Conservation (phyloP, 495 filamentous ascomycete species). For the Annulohypoxylon stygium region DNA sequence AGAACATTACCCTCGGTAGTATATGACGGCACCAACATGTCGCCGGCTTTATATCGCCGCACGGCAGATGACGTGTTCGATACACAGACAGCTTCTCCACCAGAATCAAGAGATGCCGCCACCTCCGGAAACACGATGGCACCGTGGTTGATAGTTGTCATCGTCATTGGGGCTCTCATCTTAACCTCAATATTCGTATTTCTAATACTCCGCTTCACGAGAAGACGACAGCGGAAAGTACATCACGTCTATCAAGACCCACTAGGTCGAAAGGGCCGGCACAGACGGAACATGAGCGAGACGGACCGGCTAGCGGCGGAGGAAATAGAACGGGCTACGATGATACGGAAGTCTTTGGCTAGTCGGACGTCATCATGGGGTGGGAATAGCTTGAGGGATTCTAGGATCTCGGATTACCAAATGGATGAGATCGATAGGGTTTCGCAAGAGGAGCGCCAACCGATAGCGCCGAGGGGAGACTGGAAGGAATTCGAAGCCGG, state of each 20-base stretch:
- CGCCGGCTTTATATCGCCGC: constrained; percentile 34
- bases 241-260: constrained; percentile 39
- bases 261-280: constrained; percentile 37
- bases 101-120: constrained; percentile 8
- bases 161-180: constrained; percentile 49
- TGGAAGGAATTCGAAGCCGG: constrained; percentile 54
- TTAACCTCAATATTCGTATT: constrained; percentile 42
- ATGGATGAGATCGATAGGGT: constrained; percentile 21
- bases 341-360: constrained; percentile 64
- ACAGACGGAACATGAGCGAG: constrained; percentile 47
- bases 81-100: constrained; percentile 7
- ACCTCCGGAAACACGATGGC: neutral
- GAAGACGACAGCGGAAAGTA: constrained; percentile 42
- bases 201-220: constrained; percentile 38
- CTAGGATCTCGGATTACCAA: neutral
- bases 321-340: constrained; percentile 55
- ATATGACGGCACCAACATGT: constrained; percentile 29
- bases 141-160: constrained; percentile 53
- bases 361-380: constrained; percentile 51
- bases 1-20: constrained; percentile 8
- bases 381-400: neutral
- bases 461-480: constrained; percentile 33
- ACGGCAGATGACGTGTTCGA: constrained; percentile 15
- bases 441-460: constrained; percentile 37
- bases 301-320: constrained; percentile 49